These are phyloP conservation scores for Populus davidiana DNA, from an alignment of 345 rosid species.

Conservation along the genomic window DNA sequence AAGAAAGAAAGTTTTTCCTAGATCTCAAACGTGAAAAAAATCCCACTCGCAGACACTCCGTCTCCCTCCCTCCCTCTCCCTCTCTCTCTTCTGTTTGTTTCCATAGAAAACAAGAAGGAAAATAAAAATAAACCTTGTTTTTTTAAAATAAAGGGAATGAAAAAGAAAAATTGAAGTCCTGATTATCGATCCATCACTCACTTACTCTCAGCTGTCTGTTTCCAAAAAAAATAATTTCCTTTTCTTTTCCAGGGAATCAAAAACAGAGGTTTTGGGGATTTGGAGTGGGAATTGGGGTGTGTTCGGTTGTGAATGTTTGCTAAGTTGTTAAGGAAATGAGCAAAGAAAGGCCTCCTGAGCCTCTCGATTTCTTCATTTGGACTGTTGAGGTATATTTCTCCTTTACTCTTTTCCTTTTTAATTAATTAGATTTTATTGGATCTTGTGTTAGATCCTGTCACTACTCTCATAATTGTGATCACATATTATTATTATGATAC, in stretches of 20 bases:
- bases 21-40: not conserved
- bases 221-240: not conserved
- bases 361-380: conserved; percentile 99
- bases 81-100: conserved; percentile 3
- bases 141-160: not conserved
- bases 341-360: conserved; percentile 82
- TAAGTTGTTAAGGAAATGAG: conserved; percentile 43
- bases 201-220: not conserved
- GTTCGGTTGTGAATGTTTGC: not conserved
- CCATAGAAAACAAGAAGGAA: not conserved
- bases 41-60: not conserved
- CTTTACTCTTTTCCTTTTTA: not conserved
- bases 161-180: not conserved
- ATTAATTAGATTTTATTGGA: conserved; percentile 5
- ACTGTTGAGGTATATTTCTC: conserved; percentile 69
- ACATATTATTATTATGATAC: no score
- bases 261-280: not conserved
- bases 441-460: conserved; percentile 17
- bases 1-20: not conserved
- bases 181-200: no score
- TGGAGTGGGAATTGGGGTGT: not conserved
- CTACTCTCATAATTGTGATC: not conserved
- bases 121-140: no score
- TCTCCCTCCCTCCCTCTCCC: not conserved
- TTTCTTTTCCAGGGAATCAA: not conserved